phyloP scores from a whole-genome alignment of 1,284 basidiomycete genomes.

The Moesziomyces sp. region DNA sequence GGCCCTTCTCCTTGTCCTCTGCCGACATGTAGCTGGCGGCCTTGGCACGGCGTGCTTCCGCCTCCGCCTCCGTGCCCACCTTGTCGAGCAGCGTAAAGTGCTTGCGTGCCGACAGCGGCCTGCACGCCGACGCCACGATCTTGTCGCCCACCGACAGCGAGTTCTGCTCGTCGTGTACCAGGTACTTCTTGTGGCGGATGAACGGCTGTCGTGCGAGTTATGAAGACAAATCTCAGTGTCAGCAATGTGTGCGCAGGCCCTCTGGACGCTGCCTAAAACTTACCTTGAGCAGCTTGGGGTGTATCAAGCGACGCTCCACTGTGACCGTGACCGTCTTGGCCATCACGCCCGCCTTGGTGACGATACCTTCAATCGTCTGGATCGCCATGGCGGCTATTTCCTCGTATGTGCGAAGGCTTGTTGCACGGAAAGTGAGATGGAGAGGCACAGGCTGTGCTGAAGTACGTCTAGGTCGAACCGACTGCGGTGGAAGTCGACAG shows the following conservation, averaged over 20 bases:
- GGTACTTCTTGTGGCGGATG: conserved; percentile 63
- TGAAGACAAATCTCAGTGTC: background rate
- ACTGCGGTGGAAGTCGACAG: too few species aligned
- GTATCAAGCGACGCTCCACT: conserved; percentile 55
- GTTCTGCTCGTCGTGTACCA: conserved; percentile 58
- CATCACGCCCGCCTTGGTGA: conserved; percentile 64
- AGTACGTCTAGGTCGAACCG: too few species aligned
- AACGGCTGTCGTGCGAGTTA: conserved; percentile 26
- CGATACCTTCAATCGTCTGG: conserved; percentile 53
- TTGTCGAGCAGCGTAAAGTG: conserved; percentile 54
- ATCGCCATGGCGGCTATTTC: conserved; percentile 19
- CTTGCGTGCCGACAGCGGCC: conserved; percentile 62
- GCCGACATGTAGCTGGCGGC: conserved; percentile 53
- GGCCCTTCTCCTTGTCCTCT: conserved; percentile 56
- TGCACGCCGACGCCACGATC: conserved; percentile 59
- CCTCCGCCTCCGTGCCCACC: conserved; percentile 42
- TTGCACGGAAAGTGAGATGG: too few species aligned
- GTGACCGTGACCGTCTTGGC: conserved; percentile 64
- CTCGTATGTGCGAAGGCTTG: background rate
- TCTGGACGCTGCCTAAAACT: background rate
- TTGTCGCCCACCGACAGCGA: conserved; percentile 59
- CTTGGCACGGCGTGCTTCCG: conserved; percentile 36
- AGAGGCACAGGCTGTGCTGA: too few species aligned
- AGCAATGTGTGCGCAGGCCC: background rate
- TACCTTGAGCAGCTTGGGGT: conserved; percentile 62